phyloP scores from a whole-genome alignment of 805 yeast species.

The Lachancea cidri region DNA sequence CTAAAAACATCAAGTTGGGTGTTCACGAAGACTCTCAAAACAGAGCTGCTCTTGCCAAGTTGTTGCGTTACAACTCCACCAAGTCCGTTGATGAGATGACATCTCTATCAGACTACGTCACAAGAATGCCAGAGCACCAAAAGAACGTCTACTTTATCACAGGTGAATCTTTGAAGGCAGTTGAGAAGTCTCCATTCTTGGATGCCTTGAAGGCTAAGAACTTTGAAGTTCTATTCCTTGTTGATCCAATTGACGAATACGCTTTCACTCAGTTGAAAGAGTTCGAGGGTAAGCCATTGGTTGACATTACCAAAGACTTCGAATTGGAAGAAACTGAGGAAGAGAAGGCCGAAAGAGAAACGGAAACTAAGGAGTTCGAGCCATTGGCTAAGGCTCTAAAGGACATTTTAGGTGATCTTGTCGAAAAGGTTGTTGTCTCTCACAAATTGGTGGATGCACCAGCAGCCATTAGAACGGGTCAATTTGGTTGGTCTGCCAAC shows the following conservation, averaged over 20 bases:
- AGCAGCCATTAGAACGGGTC: constrained; percentile 99
- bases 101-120: constrained; percentile 93
- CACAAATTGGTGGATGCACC: constrained; percentile 97
- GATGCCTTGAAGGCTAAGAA: constrained; percentile 98
- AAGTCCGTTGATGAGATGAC: constrained; percentile 92
- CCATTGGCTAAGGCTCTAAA: constrained; percentile 91
- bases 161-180: constrained; percentile 97
- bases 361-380: constrained; percentile 88
- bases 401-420: constrained; percentile 97
- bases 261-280: constrained; percentile 99
- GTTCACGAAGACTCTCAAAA: constrained; percentile 98
- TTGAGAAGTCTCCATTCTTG: constrained; percentile 98
- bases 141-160: constrained; percentile 99
- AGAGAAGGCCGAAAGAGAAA: constrained; percentile 92
- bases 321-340: constrained; percentile 98
- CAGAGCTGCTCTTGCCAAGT: constrained; percentile 92
- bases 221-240: constrained; percentile 95
- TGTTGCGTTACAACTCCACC: constrained; percentile 95
- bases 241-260: constrained; percentile 99
- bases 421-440: constrained; percentile 98
- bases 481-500: constrained; percentile 99
- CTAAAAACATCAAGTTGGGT: constrained; percentile 98
- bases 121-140: constrained; percentile 99
- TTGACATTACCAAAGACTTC: constrained; percentile 98
- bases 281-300: constrained; percentile 98